Percentiles rank a stretch among this genome's conserved stretches.
These are phyloP conservation scores for Apostasia ramifera DNA, from an alignment of 106 monocot species.

Conservation along the genomic window DNA sequence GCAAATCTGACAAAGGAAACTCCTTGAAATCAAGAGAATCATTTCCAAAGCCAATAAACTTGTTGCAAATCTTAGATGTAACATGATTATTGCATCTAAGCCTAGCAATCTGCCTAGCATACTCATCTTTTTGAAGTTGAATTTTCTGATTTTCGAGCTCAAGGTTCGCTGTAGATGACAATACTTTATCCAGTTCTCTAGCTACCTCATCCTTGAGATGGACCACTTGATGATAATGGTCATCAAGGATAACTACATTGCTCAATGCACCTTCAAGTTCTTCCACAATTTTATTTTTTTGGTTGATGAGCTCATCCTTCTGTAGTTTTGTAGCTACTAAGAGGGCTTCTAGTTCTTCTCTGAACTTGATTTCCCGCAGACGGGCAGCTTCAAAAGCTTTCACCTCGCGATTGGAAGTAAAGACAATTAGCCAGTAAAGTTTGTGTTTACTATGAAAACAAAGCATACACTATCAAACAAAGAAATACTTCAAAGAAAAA, in stretches of 20 bases:
- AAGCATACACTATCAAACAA: no score
- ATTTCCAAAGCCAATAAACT: slow-evolving; percentile 14
- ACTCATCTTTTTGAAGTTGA: slow-evolving; percentile 13
- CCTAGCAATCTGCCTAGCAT: slow-evolving; percentile 10
- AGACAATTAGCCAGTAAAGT: not conserved
- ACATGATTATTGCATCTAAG: slow-evolving; percentile 3
- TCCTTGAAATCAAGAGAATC: slow-evolving; percentile 36
- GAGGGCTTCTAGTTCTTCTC: slow-evolving; percentile 36
- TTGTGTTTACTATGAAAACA: no score
- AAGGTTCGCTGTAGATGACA: slow-evolving; percentile 36
- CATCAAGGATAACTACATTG: slow-evolving; percentile 33
- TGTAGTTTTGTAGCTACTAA: slow-evolving; percentile 23
- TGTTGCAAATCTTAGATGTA: slow-evolving; percentile 12
- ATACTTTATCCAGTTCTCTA: slow-evolving; percentile 33
- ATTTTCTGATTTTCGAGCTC: slow-evolving; percentile 23
- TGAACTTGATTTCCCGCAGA: slow-evolving; percentile 30
- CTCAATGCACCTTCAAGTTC: slow-evolving; percentile 29
- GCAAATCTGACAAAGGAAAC: slow-evolving; percentile 59
- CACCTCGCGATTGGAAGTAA: slow-evolving; percentile 18
- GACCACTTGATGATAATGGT: slow-evolving; percentile 18
- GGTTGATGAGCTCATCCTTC: slow-evolving; percentile 22
- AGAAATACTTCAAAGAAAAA: no score
- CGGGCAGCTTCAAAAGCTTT: slow-evolving; percentile 29
- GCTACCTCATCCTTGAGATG: slow-evolving; percentile 18
- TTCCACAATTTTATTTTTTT: slow-evolving; percentile 25